phyloP scores from a whole-genome alignment of 805 yeast genomes.

The Hanseniaspora pseudoguilliermondii region DNA sequence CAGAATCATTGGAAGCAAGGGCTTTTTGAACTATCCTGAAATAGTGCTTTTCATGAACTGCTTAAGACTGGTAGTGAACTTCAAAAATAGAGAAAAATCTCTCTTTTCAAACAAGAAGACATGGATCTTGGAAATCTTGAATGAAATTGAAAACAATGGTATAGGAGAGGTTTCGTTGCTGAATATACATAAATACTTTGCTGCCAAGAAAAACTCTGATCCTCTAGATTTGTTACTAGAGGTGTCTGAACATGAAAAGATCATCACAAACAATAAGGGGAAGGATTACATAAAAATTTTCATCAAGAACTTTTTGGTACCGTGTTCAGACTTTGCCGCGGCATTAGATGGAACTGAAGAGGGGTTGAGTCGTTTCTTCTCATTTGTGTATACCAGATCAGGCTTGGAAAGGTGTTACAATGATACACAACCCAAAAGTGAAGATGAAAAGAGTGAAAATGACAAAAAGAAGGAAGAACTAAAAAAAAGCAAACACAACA shows the following conservation, averaged over 20 bases:
- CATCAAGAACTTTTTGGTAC: not conserved
- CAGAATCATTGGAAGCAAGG: constrained; percentile 53
- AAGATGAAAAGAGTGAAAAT: constrained; percentile 5
- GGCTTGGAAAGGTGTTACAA: constrained; percentile 22
- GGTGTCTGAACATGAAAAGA: not conserved
- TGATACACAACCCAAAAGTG: not conserved
- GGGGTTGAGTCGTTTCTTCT: constrained; percentile 20
- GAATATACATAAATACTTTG: constrained; percentile 3
- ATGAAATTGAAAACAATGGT: constrained; percentile 2
- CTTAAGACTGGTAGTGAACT: constrained; percentile 39
- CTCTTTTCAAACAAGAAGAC: not conserved
- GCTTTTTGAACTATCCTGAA: constrained; percentile 71
- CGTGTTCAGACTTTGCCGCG: not conserved
- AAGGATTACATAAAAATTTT: not conserved
- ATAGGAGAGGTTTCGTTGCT: constrained; percentile 2
- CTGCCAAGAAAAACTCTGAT: not conserved
- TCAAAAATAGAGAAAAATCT: not conserved
- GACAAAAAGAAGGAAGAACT: not conserved
- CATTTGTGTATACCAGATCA: constrained; percentile 23
- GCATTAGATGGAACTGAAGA: constrained; percentile 11
- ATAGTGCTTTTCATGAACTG: constrained; percentile 50
- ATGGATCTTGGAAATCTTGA: constrained; percentile 5
- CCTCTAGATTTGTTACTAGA: not conserved
- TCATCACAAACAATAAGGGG: not conserved
- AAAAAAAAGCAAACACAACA: not conserved